phyloP scores from a whole-genome alignment of 305 asterid species.

The Fraxinus platypoda region DNA sequence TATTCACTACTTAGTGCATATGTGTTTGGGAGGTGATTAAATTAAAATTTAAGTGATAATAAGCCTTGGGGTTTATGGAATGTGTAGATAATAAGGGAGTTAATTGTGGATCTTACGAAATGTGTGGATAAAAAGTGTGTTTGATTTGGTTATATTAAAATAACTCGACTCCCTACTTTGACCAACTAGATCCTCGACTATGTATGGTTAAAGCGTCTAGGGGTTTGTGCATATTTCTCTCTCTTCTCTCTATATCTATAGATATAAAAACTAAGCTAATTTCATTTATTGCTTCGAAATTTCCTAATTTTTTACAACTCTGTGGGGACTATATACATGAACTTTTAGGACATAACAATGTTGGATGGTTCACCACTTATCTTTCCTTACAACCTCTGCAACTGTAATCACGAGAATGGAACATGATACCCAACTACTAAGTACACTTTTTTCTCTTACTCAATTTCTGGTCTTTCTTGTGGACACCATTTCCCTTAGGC shows the following conservation, averaged over 20 bases:
- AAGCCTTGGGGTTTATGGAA: background rate
- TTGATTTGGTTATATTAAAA: too few species aligned
- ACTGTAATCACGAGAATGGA: conserved; percentile 56
- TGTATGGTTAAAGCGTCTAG: background rate
- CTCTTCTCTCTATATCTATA: background rate
- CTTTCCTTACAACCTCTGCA: conserved; percentile 25
- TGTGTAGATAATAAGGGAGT: background rate
- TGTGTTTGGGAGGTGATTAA: background rate
- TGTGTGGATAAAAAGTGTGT: too few species aligned
- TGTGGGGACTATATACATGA: background rate
- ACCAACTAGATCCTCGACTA: background rate
- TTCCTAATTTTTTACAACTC: background rate
- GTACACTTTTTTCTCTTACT: conserved; percentile 11
- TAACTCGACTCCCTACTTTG: background rate
- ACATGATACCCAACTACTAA: conserved; percentile 47
- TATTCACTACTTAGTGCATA: background rate
- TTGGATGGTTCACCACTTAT: conserved; percentile 12
- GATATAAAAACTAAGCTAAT: background rate
- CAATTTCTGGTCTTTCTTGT: conserved; percentile 24
- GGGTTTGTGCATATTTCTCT: background rate
- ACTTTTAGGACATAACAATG: background rate
- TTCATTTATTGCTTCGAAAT: background rate
- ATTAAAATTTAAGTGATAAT: background rate
- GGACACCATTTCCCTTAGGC: conserved; percentile 30
- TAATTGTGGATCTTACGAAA: too few species aligned